These are phyloP conservation scores for Haplosporangium sp. DNA, from an alignment of 371 early-diverging fungal species.

Conservation along the genomic window DNA sequence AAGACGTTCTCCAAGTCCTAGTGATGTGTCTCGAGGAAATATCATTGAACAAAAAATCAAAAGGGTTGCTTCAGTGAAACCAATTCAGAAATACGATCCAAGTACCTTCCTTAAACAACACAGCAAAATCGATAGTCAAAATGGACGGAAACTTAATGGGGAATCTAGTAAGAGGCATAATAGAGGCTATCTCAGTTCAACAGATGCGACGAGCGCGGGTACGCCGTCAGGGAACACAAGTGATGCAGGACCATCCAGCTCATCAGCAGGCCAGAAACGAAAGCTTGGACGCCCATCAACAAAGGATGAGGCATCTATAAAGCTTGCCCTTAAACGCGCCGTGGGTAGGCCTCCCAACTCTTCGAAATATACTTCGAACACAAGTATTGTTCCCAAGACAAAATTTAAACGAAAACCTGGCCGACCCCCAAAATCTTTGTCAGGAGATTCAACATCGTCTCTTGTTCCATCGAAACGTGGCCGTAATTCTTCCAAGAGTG, in stretches of 20 bases:
- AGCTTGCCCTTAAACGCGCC: slow-evolving; percentile 13
- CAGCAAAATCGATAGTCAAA: not conserved
- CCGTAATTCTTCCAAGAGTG: not conserved
- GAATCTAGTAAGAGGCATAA: not conserved
- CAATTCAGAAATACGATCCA: slow-evolving; percentile 22
- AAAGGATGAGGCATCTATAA: not conserved
- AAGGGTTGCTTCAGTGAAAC: slow-evolving; percentile 18
- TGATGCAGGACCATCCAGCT: not conserved
- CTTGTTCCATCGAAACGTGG: slow-evolving; percentile 17
- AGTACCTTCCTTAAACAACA: slow-evolving; percentile 7
- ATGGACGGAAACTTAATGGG: not conserved
- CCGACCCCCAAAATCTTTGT: slow-evolving; percentile 10
- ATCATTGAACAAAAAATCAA: slow-evolving; percentile 38
- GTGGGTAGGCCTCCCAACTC: slow-evolving; percentile 28
- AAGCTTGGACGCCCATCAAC: slow-evolving; percentile 29
- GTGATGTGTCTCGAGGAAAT: slow-evolving; percentile 30
- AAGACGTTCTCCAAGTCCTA: slow-evolving; percentile 34
- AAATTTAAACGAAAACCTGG: slow-evolving; percentile 18
- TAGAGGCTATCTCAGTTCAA: not conserved
- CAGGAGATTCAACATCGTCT: not conserved
- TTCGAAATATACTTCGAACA: slow-evolving; percentile 7
- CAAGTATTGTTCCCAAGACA: slow-evolving; percentile 11
- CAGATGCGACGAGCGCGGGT: slow-evolving; percentile 9
- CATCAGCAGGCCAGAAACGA: slow-evolving; percentile 10
- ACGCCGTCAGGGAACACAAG: slow-evolving; percentile 6